Evolutionary conservation across 2,329 filamentous ascomycete genomes (phyloP).

Genomic region (Ceratocystis diversiconidia): DNA sequence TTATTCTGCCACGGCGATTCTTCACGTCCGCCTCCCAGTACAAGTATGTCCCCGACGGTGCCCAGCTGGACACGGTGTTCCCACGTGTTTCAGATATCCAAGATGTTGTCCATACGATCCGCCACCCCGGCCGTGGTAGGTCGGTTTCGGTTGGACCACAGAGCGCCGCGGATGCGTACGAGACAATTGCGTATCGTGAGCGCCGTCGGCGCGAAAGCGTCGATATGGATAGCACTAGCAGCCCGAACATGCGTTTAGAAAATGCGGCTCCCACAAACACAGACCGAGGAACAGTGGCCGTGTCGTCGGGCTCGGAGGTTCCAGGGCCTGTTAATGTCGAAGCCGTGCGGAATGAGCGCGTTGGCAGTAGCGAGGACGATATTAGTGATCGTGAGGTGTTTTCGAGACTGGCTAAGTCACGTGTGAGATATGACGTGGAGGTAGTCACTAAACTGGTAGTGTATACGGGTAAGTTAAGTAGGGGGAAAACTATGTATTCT

Average conservation of each 20-base stretch:
- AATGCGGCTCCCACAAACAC: neutral
- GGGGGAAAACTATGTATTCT: slow-evolving; percentile 9
- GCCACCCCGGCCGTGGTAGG: slow-evolving; percentile 59
- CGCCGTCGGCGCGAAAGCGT: slow-evolving; percentile 41
- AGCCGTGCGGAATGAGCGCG: slow-evolving; percentile 26
- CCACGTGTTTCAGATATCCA: slow-evolving; percentile 82
- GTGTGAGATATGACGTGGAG: slow-evolving; percentile 95
- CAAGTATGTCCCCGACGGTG: slow-evolving; percentile 59
- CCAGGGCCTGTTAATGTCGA: neutral
- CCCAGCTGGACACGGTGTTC: slow-evolving; percentile 66
- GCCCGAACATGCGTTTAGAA: slow-evolving; percentile 25
- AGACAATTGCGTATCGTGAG: slow-evolving; percentile 83
- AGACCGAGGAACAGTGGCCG: neutral
- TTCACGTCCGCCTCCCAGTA: slow-evolving; percentile 88
- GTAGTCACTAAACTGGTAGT: slow-evolving; percentile 94
- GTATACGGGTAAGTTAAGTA: slow-evolving; percentile 56
- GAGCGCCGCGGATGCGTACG: slow-evolving; percentile 90
- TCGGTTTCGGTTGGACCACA: slow-evolving; percentile 86
- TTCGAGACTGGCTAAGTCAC: slow-evolving; percentile 64
- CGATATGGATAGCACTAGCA: slow-evolving; percentile 35
- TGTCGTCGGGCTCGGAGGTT: slow-evolving; percentile 4
- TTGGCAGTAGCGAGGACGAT: slow-evolving; percentile 29
- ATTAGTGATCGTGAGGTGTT: slow-evolving; percentile 68
- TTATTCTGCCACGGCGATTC: slow-evolving; percentile 74
- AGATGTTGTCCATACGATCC: slow-evolving; percentile 64